These are phyloP conservation scores for Saccharomycopsis crataegensis DNA, from an alignment of 1,139 yeast genomes.

Conservation along the genomic window DNA sequence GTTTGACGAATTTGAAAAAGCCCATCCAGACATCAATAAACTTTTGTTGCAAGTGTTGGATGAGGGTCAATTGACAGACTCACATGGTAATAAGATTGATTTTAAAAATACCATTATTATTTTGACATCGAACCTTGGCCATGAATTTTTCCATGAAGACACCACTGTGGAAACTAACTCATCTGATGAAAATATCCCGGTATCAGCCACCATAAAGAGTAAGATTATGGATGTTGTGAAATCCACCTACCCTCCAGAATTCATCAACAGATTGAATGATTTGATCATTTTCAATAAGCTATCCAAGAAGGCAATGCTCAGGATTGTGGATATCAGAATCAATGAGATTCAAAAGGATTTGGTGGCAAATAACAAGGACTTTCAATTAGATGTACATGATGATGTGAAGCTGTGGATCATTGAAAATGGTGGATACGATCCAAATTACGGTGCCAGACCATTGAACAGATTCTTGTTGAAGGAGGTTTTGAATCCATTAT, in stretches of 20 bases:
- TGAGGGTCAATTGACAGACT: constrained; percentile 90
- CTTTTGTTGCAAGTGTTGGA: constrained; percentile 85
- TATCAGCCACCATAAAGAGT: constrained; percentile 40
- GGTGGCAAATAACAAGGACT: constrained; percentile 66
- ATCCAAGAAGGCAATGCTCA: constrained; percentile 62
- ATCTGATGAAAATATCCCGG: constrained; percentile 37
- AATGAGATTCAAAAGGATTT: constrained; percentile 73
- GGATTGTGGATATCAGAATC: constrained; percentile 78
- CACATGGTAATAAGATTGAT: constrained; percentile 90
- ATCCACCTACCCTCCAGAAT: constrained; percentile 82
- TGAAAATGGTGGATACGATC: constrained; percentile 74
- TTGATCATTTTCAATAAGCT: constrained; percentile 83
- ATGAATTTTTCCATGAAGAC: constrained; percentile 72
- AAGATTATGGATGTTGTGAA: constrained; percentile 63
- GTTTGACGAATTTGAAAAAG: constrained; percentile 95
- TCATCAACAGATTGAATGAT: constrained; percentile 88
- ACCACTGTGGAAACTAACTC: constrained; percentile 38
- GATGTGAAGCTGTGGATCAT: constrained; percentile 70
- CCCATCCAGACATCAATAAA: constrained; percentile 89
- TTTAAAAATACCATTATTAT: constrained; percentile 91
- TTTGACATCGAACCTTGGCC: constrained; percentile 97
- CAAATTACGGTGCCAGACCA: constrained; percentile 92
- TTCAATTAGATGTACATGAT: constrained; percentile 44
- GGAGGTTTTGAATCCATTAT: constrained; percentile 77
- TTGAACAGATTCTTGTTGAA: constrained; percentile 84